Percentiles rank a stretch among this genome's conserved stretches.
Conservation (phyloP, 805 yeast genomes). For the Hanseniaspora lachancei region DNA sequence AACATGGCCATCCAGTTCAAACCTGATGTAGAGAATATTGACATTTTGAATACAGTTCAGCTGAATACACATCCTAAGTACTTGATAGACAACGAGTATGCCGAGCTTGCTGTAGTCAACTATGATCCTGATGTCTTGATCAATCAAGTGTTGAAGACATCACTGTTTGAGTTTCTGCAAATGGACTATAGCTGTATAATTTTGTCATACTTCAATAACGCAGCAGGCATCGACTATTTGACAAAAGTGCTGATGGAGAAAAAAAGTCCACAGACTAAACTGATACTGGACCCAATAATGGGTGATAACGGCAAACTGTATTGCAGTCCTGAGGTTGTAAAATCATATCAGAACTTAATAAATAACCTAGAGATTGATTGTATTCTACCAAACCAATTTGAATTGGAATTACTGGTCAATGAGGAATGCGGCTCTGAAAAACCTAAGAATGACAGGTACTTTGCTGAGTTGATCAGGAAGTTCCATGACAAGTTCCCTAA, state of each 20-base stretch:
- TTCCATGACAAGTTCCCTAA: conserved; percentile 35
- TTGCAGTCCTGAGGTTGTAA: conserved; percentile 47
- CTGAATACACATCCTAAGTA: conserved; percentile 90
- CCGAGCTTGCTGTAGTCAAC: conserved; percentile 19
- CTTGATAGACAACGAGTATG: conserved; percentile 6
- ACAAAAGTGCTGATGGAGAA: conserved; percentile 28
- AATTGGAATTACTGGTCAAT: conserved; percentile 43
- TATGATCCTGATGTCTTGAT: conserved; percentile 34
- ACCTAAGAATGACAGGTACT: conserved; percentile 21
- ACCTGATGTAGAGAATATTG: conserved; percentile 74
- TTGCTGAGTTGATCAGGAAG: conserved; percentile 29
- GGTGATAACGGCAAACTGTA: conserved; percentile 83
- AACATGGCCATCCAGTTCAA: conserved; percentile 74
- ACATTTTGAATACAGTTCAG: conserved; percentile 74
- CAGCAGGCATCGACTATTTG: conserved; percentile 40
- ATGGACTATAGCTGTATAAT: conserved; percentile 51
- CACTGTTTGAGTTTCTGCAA: conserved; percentile 37
- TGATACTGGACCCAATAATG: conserved; percentile 81
- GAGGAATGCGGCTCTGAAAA: conserved; percentile 26
- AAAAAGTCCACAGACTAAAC: conserved; percentile 24
- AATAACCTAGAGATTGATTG: conserved; percentile 33
- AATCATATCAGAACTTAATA: conserved; percentile 39
- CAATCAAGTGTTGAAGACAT: conserved; percentile 35
- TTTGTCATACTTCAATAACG: conserved; percentile 69
- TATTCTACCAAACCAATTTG: conserved; percentile 66